Base-by-base conservation (phyloP, 495 filamentous ascomycete genomes). In the Aspergillus sparsus region DNA sequence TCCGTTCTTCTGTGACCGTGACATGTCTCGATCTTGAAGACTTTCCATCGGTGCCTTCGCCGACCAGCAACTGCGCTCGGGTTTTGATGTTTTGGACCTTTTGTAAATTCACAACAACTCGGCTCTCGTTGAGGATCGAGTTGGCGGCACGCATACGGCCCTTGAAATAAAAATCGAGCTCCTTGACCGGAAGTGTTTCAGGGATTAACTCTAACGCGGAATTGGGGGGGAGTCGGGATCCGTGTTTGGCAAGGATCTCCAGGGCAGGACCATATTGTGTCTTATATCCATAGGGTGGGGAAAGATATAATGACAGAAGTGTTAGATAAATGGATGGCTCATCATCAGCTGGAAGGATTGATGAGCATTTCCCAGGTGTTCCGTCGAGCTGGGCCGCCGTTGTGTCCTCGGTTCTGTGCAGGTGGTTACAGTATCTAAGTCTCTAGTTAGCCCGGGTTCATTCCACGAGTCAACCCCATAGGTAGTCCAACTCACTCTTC, bases 91-190 rank as follows among this genome's bases (percentile, higher is more conserved):
- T 82, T 58, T 88, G 82, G n/a, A 86, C 87, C 67, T 87, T 90
- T 11, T 87, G 77, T 62, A 98, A 69, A 18, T 84, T 85, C 2
- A 86, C 85, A 18, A 89, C 83, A n/a, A 98, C 83, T 15, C 87
- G 81, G 33, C 83, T 84, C 71, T 96, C 89, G 59, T 89, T 91
- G 53, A 93, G 80, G 5, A 89, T 78, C 13, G 86, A 87, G 64
- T 89, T 97, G 15, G 91, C 91, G n/a, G 85, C 84, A 34, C 95
- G 88, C 68, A 98, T 96, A 18, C 92, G 85, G 21, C 92, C 91
- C 52, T 86, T 86, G 80, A 98, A 98, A 72, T 98, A 98, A 10
- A 86, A 88, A 66, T 93, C 90, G 5, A 98, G 86, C 41, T 95
- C 83, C 45, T 82, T 77, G 16, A 97, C 82, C 7, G 90, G 87